Conservation (phyloP, 768 basidiomycete genomes). For the Agrocybe chaxingu region DNA sequence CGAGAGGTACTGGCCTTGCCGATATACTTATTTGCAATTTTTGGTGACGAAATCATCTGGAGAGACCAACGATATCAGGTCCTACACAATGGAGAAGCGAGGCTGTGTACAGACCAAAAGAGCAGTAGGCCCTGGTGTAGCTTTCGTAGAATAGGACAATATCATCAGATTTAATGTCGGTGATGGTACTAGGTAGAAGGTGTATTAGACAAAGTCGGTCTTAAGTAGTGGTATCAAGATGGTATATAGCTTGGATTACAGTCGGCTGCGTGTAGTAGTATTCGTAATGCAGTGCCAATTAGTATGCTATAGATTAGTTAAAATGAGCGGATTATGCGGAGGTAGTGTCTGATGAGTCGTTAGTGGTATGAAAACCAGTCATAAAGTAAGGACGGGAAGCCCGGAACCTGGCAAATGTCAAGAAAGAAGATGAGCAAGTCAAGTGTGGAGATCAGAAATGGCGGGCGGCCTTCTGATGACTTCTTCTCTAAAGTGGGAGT, state of each 20-base stretch:
- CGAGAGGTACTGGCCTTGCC: constrained; percentile 86
- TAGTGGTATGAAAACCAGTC: constrained; percentile 3
- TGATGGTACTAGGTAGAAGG: too few relatives aligned
- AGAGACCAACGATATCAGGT: constrained; percentile 79
- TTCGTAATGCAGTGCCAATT: constrained; percentile 4
- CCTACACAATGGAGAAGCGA: constrained; percentile 68
- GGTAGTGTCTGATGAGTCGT: background rate
- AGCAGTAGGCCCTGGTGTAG: background rate
- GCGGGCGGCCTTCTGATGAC: constrained; percentile 13
- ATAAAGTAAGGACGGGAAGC: constrained; percentile 3
- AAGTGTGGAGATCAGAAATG: constrained; percentile 14
- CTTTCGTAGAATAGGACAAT: background rate
- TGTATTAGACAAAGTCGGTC: background rate
- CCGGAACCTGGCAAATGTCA: background rate
- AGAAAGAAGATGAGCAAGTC: constrained; percentile 4
- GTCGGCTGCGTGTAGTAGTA: background rate
- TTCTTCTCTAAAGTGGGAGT: constrained; percentile 23
- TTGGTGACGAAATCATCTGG: constrained; percentile 85
- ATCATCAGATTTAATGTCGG: background rate
- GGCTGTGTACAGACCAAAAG: constrained; percentile 4
- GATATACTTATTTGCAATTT: constrained; percentile 80
- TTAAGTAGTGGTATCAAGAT: background rate
- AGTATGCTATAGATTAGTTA: background rate
- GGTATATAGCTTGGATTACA: too few relatives aligned
- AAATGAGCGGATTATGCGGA: background rate